Evolutionary conservation across 179 eudicot genomes (phyloP), one percentile per base, ranked within the genome.

Genomic region (Spergularia azorica): DNA sequence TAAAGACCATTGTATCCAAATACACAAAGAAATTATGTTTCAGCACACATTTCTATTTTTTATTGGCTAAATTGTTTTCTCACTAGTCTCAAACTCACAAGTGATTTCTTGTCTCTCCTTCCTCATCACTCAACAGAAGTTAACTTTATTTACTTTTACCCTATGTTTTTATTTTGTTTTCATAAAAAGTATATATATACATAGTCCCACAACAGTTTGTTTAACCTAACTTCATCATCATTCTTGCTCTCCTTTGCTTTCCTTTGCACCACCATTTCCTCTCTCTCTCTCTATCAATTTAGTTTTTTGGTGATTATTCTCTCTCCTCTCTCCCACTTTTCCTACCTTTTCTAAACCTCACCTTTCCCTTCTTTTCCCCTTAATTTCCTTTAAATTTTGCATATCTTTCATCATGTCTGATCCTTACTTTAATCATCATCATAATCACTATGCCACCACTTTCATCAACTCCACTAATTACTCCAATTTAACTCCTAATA

Each of bases 71-170:
- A 75, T 72, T 58, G 80, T 72, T 63, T 67, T 68, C 60, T 60
- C 82, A 67, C 67, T 72, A 32, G 59, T 86, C 77, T 46, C 26
- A 26, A 79, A 84, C 73, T 84, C 78, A 81, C 84, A 81, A 86
- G 89, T 88, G 80, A 79, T 76, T 77, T 79, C 68, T 75, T 84
- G 88, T 83, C 85, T 77, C 79, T 41, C 77, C 80, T 82, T 86
- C 78, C 80, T 63, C 76, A 54, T 26, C 32, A 26, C 58, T 78
- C 75, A 78, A 76, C 32, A 74, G 20, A 77, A 52, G 32, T 50
- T 67, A 38, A 5, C 73, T 46, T 76, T 43, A 67, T 68, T 69
- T 58, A 58, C 10, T 63, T 63, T 62, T 62, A 2, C 66, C 41
- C 38, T 59, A 26, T 9, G 67, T 70, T 60, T 26, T 15, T 77